Base-by-base conservation (phyloP, 2,329 filamentous ascomycete species). In the Elsinoe fawcettii region DNA sequence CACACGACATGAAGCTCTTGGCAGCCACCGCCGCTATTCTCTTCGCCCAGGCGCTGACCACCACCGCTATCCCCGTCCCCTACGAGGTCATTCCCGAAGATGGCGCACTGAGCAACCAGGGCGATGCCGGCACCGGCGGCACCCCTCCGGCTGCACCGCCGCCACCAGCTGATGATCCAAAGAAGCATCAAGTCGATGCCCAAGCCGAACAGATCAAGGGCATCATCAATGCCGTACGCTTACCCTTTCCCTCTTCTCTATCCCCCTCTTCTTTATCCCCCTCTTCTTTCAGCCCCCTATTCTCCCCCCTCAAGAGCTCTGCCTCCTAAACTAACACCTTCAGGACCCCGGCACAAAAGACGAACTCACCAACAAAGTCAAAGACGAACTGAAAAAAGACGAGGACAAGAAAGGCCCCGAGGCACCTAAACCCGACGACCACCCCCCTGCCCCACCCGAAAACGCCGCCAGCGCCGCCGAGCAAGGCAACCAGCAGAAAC, bases 131-230 rank as follows among this genome's bases (percentile, higher is more conserved):
- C 9, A 9, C 14, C 22, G 14, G 4, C 41, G 39, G 20, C n/a
- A 18, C 18, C 11, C 41, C 41, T 12, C 41, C 41, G 4, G 9
- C 41, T 3, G 9, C 41, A 46, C 41, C 41, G 6, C 41, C 41
- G 25, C 41, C 18, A 27, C 41, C 41, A n/a, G 41, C 41, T 9
- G 41, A 46, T 46, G 41, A 46, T 46, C 41, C 41, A 46, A 46
- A 46, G 9, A 22, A 46, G 22, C 41, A 46, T 9, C 41, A 46
- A 25, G 23, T 46, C 8, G 20, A 46, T 11, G 41, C 41, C 9
- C 41, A 46, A 25, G 23, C 22, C 3, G 41, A 46, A 18, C 41
- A 46, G n/a, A 46, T 46, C 41, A 46, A 27, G n/a, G 41, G 41
- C 20, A 46, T 46, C 18, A 46, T 46, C 41, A 46, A 46, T 20